Base-by-base conservation (phyloP, 2,329 filamentous ascomycete genomes). In the Calycina marina region DNA sequence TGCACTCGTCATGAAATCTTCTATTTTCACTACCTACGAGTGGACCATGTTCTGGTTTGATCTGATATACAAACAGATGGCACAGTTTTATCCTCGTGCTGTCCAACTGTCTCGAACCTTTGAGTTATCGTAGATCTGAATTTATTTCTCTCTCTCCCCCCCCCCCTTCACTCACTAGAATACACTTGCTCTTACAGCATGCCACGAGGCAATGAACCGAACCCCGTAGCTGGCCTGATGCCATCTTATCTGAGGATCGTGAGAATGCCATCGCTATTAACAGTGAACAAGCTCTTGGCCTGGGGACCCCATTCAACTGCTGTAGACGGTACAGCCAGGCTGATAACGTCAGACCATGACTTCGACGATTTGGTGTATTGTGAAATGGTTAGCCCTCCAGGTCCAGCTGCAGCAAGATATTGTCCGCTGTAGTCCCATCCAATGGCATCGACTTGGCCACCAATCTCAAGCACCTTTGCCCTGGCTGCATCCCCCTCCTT, bases 401-500 rank as follows among this genome's bases (percentile, higher is more conserved):
- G 67, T 5, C 88, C 88, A 4, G 73, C 81, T 9, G 80, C 79
- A 15, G 86, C 81, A 32, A 98, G 65, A 61, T 81, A 98, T 57
- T 94, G 88, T 26, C 86, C 88, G 5, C 82, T 90, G 61, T 93
- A 94, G 52, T 98, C 90, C 86, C 86, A 98, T 30, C 68, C 66
- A 41, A 94, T 65, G 25, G 69, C 73, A 39, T 80, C 70, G 29
- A 93, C 72, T n/a, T 72, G 65, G 40, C 74, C 77, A 35, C 85
- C 88, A 28, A 79, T 77, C 42, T 94, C 84, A 25, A 98, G 64
- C n/a, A 79, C 72, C 65, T 93, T 93, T 52, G 77, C 75, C 48
- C 75, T 69, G 4, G 77, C 76, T 12, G 79, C 77, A 44, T 83
- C 85, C 39, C 88, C 79, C 45, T 93, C 75, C 59, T 93, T 94